Conservation (phyloP, 768 basidiomycete genomes). For the Myochromella boudieri region DNA sequence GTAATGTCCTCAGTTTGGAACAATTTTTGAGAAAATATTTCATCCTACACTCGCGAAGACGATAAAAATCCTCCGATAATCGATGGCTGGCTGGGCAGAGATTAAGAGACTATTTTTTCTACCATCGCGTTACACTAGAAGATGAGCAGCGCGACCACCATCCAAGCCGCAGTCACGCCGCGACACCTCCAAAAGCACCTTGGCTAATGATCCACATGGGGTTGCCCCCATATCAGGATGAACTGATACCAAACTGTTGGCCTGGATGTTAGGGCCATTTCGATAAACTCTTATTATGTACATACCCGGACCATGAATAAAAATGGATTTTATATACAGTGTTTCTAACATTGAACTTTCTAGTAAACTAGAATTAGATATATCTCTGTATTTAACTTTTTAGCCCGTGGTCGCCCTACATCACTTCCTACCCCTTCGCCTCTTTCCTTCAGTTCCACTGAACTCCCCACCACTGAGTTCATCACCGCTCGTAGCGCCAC, state of each 20-base stretch:
- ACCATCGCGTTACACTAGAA: slow-evolving; percentile 1
- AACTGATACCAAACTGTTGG: no score
- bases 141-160: slow-evolving; percentile 6
- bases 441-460: slow-evolving; percentile 64
- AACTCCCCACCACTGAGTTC: slow-evolving; percentile 67
- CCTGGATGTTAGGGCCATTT: no score
- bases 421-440: slow-evolving; percentile 50
- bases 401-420: no score
- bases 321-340: no score
- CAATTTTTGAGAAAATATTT: no score
- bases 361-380: slow-evolving; percentile 15
- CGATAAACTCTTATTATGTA: no score
- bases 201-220: no score
- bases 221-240: no score
- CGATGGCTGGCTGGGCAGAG: slow-evolving; percentile 7
- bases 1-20: slow-evolving; percentile 1
- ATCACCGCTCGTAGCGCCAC: slow-evolving; percentile 54
- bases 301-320: no score
- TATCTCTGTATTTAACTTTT: slow-evolving; percentile 12
- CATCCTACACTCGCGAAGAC: no score
- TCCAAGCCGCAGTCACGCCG: slow-evolving; percentile 2
- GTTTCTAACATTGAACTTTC: no score
- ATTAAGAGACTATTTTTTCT: background rate
- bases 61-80: background rate
- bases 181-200: no score